Conservation (phyloP, 345 rosid species). For the Gynandropsis gynandra region DNA sequence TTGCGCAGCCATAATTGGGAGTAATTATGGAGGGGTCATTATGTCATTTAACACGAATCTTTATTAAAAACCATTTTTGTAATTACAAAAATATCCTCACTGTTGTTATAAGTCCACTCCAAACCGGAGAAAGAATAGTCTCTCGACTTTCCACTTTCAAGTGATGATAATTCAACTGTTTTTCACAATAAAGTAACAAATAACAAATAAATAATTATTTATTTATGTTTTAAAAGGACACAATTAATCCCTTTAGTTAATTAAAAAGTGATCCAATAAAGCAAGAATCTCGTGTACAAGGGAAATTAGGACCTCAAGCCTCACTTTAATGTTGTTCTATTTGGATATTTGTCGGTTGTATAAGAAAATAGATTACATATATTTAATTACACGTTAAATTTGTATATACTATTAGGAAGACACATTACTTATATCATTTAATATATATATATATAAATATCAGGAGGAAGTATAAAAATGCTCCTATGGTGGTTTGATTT, state of each 20-base stretch:
- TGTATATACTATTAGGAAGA: neutral
- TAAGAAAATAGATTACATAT: conserved; percentile 5
- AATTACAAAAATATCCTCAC: conserved; percentile 15
- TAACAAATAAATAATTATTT: no score
- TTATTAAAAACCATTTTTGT: neutral
- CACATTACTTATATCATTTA: neutral
- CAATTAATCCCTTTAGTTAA: no score
- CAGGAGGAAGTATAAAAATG: no score
- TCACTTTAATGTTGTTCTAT: neutral
- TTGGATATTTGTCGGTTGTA: neutral
- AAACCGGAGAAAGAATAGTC: no score
- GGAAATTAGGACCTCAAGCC: neutral
- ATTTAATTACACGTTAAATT: no score
- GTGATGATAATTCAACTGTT: no score
- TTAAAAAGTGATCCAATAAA: neutral
- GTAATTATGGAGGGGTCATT: conserved; percentile 12
- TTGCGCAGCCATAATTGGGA: conserved; percentile 10
- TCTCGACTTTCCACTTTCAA: no score
- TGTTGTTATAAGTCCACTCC: no score
- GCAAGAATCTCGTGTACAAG: neutral
- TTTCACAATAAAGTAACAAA: no score
- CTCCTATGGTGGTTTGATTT: no score
- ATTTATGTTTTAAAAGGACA: no score
- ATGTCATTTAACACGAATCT: neutral
- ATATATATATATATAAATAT: no score